Evolutionary conservation across 2,329 filamentous ascomycete genomes (phyloP), one percentile per base, ranked within the genome.

Genomic region (Onygena corvina): DNA sequence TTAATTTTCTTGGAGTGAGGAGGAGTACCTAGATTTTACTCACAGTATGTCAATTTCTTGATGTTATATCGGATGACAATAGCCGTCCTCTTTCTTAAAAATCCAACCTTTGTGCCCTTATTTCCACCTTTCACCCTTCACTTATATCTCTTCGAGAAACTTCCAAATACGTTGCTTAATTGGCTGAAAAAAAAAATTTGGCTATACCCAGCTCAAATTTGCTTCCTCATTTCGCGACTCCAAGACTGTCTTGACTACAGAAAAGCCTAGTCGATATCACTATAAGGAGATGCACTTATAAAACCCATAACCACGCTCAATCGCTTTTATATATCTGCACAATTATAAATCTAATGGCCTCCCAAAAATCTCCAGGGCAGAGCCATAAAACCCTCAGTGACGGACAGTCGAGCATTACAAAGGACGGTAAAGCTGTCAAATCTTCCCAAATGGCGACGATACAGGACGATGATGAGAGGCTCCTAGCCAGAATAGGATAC

Each of bases 401-500:
- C n/a, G 44, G 47, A 34, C 51, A 53, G 36, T 14, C 6, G 27
- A 29, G 27, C 14, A 16, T 11, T 4, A 53, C 49, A 27, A 25
- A 36, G 20, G 16, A n/a, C 25, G n/a, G 18, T 14, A 31, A 33
- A 23, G 38, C 48, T n/a, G 11, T 18, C 38, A 20, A 48, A 16
- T 46, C 57, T n/a, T 27, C 57, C 14, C 21, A 21, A 25, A 69
- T 69, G 67, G 61, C 64, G 8, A 59, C 61, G 4, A 74, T 76
- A 51, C 63, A 70, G 31, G 70, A 81, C 57, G 75, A 79, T 47
- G 78, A 81, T 52, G 78, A 80, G 60, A 71, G 74, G 31, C 63
- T 80, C 23, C 67, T 81, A 16, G 76, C 76, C 50, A 72, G 75
- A 49, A 80, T 81, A 57, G 78, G 78, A 25, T 81, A 81, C 60